Evolutionary conservation across 1,284 basidiomycete species (phyloP), one percentile per base, ranked within the genome.

Genomic region (Athelia sp.): DNA sequence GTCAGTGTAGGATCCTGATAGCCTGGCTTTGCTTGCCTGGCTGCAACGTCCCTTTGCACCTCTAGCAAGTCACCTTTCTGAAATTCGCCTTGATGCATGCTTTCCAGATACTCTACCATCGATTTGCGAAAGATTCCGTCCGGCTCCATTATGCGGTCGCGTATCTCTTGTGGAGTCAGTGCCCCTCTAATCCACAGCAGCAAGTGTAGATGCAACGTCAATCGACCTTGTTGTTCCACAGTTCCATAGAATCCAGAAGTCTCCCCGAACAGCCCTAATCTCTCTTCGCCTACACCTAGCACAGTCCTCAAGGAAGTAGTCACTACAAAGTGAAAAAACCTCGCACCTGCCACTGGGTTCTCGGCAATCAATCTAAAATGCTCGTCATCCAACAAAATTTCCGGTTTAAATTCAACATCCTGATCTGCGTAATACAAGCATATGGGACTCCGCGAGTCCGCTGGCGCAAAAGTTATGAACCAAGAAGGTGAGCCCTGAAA

Each of bases 381-480:
- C 0, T 58, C 52, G 21, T 57, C 54, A 43, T 45, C 19, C 13
- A 9, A 9, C 6, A 9, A 38, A 29, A n/a, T 9, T 3, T 57
- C 44, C 17, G 49, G 46, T 11, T n/a, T 18, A 46, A 58, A 62
- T 19, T 35, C 42, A 18, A 55, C 51, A 40, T 61, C 50, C 24
- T 38, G 47, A 44, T 61, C 58, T 24, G 61, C 63, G 54, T 51
- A 64, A 49, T 65, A 69, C 26, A 67, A 32, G 45, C 57, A 64
- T 9, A 68, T 52, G 17, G 63, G 62, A 56, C 65, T 55, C 17
- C 52, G 54, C 4, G 52, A 48, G 47, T 69, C 67, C 13, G 60
- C 56, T 17, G 68, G 68, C 2, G 67, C 61, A 32, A 71, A 56
- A 1, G 69, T 71, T 4, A 71, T 67, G 50, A 62, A 71, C 64